These are phyloP conservation scores for Curvularia lunata DNA, from an alignment of 2,329 filamentous ascomycete genomes.

Conservation along the genomic window DNA sequence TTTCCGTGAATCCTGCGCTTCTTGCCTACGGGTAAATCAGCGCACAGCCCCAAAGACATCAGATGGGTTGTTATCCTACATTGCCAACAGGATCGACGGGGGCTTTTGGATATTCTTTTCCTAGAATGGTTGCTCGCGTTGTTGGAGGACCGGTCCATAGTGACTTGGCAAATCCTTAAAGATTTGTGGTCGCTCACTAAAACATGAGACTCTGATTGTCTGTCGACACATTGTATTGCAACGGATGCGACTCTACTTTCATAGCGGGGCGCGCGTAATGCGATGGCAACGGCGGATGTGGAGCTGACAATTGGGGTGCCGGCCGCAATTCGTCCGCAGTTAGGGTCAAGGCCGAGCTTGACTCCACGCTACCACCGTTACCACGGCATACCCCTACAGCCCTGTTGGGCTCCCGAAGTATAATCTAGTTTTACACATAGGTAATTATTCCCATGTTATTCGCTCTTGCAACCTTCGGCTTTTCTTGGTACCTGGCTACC, in stretches of 20 bases:
- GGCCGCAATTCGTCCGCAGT: slow-evolving; percentile 42
- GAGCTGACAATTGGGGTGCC: slow-evolving; percentile 28
- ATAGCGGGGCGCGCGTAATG: slow-evolving; percentile 40
- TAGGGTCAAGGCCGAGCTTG: slow-evolving; percentile 13
- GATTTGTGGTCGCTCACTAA: background rate
- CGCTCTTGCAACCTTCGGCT: background rate
- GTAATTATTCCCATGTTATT: background rate
- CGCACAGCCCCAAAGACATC: slow-evolving; percentile 1
- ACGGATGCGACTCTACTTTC: slow-evolving; percentile 38
- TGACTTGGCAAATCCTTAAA: slow-evolving; percentile 3
- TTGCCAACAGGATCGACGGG: slow-evolving; percentile 45
- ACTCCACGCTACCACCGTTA: slow-evolving; percentile 10
- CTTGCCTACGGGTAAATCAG: slow-evolving; percentile 40
- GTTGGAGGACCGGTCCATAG: slow-evolving; percentile 30
- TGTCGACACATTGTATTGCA: slow-evolving; percentile 25
- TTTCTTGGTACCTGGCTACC: background rate
- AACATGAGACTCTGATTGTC: slow-evolving; percentile 11
- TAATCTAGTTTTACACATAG: background rate
- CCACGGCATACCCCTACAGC: slow-evolving; percentile 3
- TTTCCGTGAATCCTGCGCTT: slow-evolving; percentile 33
- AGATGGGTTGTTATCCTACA: slow-evolving; percentile 33
- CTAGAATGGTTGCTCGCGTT: slow-evolving; percentile 21
- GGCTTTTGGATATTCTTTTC: slow-evolving; percentile 38
- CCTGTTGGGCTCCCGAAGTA: background rate
- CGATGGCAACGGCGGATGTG: slow-evolving; percentile 36